Percentiles rank a stretch among this genome's conserved stretches.
Conservation (phyloP, 2,329 filamentous ascomycete species). For the Dryadomyces quercivorus region DNA sequence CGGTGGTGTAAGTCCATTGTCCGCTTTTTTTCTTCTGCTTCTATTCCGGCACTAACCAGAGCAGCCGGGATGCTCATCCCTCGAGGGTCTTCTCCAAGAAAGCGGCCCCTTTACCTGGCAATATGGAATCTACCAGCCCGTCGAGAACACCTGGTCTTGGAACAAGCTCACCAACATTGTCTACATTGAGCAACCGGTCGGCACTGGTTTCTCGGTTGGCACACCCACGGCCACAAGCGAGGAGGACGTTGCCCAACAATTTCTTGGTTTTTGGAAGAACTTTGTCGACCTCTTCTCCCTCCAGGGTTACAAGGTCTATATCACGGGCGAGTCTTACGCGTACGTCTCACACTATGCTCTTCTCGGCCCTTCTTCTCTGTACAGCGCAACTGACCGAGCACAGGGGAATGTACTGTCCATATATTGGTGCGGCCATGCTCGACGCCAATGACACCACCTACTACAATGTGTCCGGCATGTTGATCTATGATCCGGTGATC, state of each 20-base stretch:
- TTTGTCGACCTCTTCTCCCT: conserved; percentile 61
- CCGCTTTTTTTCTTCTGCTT: not conserved
- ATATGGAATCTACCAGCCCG: conserved; percentile 53
- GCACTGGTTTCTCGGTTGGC: conserved; percentile 58
- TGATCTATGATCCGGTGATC: conserved; percentile 62
- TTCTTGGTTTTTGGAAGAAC: conserved; percentile 69
- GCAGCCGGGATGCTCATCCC: conserved; percentile 45
- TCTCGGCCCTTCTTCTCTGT: not conserved
- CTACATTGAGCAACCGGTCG: conserved; percentile 58
- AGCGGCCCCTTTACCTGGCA: conserved; percentile 66
- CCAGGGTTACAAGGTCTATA: conserved; percentile 56
- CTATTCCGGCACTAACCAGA: not conserved
- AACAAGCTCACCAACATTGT: conserved; percentile 65
- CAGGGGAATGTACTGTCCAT: conserved; percentile 52
- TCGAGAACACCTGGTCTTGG: conserved; percentile 61
- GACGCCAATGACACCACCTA: conserved; percentile 51
- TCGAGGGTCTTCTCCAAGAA: conserved; percentile 61
- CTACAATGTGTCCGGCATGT: conserved; percentile 54
- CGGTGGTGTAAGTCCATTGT: conserved; percentile 28
- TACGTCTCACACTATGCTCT: conserved; percentile 7
- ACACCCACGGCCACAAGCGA: conserved; percentile 51
- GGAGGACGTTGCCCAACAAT: conserved; percentile 56
- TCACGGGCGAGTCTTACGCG: conserved; percentile 62
- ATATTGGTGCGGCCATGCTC: conserved; percentile 62
- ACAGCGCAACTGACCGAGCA: not conserved